Base-by-base conservation (phyloP, 2,329 filamentous ascomycete species). In the Alternaria gaisen region DNA sequence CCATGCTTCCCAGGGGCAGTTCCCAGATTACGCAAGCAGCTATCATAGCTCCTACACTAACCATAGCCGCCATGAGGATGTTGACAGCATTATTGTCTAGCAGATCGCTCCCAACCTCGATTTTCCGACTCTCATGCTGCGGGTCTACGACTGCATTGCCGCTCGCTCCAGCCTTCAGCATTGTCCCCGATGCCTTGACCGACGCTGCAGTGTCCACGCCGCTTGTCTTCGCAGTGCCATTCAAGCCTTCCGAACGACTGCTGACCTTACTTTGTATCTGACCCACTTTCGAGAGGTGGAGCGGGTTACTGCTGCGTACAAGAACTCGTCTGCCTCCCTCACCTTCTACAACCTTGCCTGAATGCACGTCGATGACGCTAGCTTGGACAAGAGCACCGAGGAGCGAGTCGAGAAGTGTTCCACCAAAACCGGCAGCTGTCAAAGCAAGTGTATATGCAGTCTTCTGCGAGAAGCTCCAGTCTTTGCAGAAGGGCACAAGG, bases 11-110 rank as follows among this genome's bases (percentile, higher is more conserved):
- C 18, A 74, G 63, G 1, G 76, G 71, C 41, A 74, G n/a, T n/a
- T 69, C 67, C 77, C 74, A 80, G 4, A 74, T 42, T n/a, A 67
- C 26, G 28, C 68, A 71, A 3, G 77, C 72, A 2, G 62, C 68
- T n/a, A 74, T 82, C 87, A 98, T 96, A 5, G 89, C 91, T 5
- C 90, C 87, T 18, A 93, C 66, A 75, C 92, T 97, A 87, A 97
- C 94, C 5, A 84, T 83, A 14, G 87, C 84, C 0, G 94, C 94
- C 94, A 97, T 98, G 58, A 94, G 78, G 59, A 97, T 87, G 78
- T 99, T 99, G 70, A 99, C 93, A 56, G 92, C 91, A 78, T 99
- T 99, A 79, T 99, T 99, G 79, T 97, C 93, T 58, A 99, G 82
- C 63, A 96, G 77, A 75, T 97, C 86, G 81, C 83, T 68, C 83